Conservation (phyloP, 2,329 filamentous ascomycete genomes). For the Zymoseptoria ardabiliae region DNA sequence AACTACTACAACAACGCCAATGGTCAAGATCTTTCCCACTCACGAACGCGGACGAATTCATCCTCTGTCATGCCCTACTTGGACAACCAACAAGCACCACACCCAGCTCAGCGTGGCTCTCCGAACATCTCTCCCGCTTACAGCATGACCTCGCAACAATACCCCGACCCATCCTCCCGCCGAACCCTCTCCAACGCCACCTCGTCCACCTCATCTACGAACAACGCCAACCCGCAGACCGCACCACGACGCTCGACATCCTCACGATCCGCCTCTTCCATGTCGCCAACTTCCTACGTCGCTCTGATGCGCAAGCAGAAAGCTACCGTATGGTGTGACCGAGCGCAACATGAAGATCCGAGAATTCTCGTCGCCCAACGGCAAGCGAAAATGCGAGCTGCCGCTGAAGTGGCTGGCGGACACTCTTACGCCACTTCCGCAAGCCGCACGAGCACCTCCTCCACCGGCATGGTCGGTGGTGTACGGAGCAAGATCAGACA, state of each 20-base stretch:
- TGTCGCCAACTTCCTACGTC: conserved; percentile 71
- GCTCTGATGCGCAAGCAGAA: conserved; percentile 95
- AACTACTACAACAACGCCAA: background rate
- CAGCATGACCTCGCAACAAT: conserved; percentile 15
- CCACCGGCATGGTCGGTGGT: conserved; percentile 35
- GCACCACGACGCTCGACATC: conserved; percentile 65
- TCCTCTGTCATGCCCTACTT: conserved; percentile 19
- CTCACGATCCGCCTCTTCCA: conserved; percentile 57
- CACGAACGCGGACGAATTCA: conserved; percentile 36
- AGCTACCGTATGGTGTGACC: conserved; percentile 96
- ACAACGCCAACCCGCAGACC: conserved; percentile 21
- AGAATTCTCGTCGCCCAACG: conserved; percentile 73
- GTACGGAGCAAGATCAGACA: conserved; percentile 83
- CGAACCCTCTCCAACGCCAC: conserved; percentile 64
- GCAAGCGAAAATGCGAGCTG: conserved; percentile 78
- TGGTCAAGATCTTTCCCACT: conserved; percentile 32
- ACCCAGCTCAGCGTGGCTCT: conserved; percentile 9
- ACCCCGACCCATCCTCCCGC: conserved; percentile 24
- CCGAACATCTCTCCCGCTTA: conserved; percentile 12
- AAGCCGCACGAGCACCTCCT: conserved; percentile 25
- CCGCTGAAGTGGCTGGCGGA: conserved; percentile 70
- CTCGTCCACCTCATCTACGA: conserved; percentile 59
- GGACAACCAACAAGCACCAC: conserved; percentile 16
- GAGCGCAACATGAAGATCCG: conserved; percentile 85
- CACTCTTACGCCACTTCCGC: conserved; percentile 27